Evolutionary conservation across 148 eudicot species (phyloP), one percentile per base, ranked within the genome.

Genomic region (Nepenthes gracilis): DNA sequence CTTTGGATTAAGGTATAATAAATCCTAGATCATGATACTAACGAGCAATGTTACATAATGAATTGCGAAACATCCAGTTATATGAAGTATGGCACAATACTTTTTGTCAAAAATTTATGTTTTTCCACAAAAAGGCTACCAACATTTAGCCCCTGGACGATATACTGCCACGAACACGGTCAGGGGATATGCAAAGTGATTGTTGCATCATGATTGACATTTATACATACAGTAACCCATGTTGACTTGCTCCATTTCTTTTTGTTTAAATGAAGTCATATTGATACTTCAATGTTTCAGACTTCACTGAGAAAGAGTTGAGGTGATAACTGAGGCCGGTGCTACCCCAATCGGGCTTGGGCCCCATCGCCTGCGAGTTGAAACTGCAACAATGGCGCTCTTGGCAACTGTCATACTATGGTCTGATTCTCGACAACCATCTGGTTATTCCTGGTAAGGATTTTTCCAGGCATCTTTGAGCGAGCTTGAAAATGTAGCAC

Each of bases 301-400:
- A 92, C 67, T 86, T 92, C 70, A 83, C 88, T 0, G 74, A 80
- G 64, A 73, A 77, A 67, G 98, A 92, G 66, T 54, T 88, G 74
- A 78, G 61, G 63, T 69, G 67, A 78, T 88, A 36, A 64, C 50
- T 33, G 78, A 82, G 74, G 90, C 91, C 23, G 98, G 98, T 33
- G 98, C 79, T 43, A 79, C 75, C 48, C 70, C 94, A 36, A 90
- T 88, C 53, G 94, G 98, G 54, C 84, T 92, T 23, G 98, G 98
- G 58, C 83, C 91, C 45, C 83, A 85, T 67, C 94, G 96, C 32
- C 75, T 92, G 55, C 85, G 96, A 14, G 95, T 88, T 63, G 98
- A 92, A 80, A 92, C 97, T 6, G 97, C 97, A n/a, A 79, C 97
- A 60, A 67, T 92, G 49, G 80, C 90, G 40, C 96, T 92, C 62